These are phyloP conservation scores for Trichoderma sp. DNA, from an alignment of 2,329 filamentous ascomycete species.

Conservation along the genomic window DNA sequence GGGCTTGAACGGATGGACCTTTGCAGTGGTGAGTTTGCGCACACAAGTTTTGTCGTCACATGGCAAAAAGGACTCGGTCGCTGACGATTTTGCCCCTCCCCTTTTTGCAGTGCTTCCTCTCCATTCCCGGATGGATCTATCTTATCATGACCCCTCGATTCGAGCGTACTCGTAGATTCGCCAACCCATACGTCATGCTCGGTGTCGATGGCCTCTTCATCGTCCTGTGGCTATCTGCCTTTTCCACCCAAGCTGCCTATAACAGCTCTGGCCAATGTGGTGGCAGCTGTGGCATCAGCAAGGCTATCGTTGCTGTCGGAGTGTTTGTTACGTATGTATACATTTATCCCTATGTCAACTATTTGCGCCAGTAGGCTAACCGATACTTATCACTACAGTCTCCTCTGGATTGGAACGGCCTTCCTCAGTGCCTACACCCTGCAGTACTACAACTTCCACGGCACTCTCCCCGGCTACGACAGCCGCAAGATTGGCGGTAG, in stretches of 20 bases:
- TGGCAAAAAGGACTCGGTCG: neutral
- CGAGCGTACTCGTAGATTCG: slow-evolving; percentile 58
- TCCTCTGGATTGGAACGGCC: slow-evolving; percentile 54
- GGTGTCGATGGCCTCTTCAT: slow-evolving; percentile 55
- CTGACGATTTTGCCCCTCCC: neutral
- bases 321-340: slow-evolving; percentile 59
- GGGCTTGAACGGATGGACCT: slow-evolving; percentile 61
- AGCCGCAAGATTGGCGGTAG: slow-evolving; percentile 39
- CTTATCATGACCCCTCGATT: slow-evolving; percentile 63
- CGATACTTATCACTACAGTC: slow-evolving; percentile 34
- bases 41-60: neutral
- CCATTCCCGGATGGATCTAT: slow-evolving; percentile 62
- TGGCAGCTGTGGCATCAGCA: slow-evolving; percentile 57
- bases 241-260: slow-evolving; percentile 63
- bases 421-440: slow-evolving; percentile 59
- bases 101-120: slow-evolving; percentile 58
- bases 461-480: slow-evolving; percentile 60
- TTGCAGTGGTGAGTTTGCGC: slow-evolving; percentile 53
- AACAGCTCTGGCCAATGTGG: slow-evolving; percentile 57
- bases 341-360: neutral
- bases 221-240: slow-evolving; percentile 65
- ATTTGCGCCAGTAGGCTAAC: neutral
- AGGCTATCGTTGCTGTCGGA: slow-evolving; percentile 59
- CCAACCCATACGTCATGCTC: slow-evolving; percentile 61
- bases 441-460: slow-evolving; percentile 61